phyloP scores from a whole-genome alignment of 495 filamentous ascomycete species.

The Cercophora scortea region DNA sequence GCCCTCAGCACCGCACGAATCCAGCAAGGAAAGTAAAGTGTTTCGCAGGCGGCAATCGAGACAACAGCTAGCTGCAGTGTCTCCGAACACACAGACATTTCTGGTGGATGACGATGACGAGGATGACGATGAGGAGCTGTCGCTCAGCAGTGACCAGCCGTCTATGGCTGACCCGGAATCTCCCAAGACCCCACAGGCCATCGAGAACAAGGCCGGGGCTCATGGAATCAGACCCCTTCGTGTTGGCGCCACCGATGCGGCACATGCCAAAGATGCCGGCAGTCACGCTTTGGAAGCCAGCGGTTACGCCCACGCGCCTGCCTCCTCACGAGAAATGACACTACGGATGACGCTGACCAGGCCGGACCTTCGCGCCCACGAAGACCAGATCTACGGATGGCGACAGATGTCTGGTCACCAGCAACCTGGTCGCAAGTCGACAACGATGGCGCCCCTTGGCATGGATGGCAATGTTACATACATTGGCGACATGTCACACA shows the following conservation, averaged over 20 bases:
- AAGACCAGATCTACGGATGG: slow-evolving; percentile 55
- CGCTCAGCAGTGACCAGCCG: slow-evolving; percentile 39
- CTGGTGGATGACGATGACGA: slow-evolving; percentile 44
- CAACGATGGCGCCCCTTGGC: slow-evolving; percentile 7
- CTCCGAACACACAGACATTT: slow-evolving; percentile 38
- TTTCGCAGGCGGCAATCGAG: slow-evolving; percentile 18
- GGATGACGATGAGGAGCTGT: slow-evolving; percentile 31
- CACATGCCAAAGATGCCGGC: slow-evolving; percentile 8
- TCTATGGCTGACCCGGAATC: slow-evolving; percentile 47
- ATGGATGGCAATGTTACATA: slow-evolving; percentile 9
- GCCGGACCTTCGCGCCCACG: slow-evolving; percentile 70
- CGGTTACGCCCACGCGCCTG: slow-evolving; percentile 45
- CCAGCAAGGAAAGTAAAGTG: neutral
- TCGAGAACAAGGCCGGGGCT: slow-evolving; percentile 21
- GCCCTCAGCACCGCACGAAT: slow-evolving; percentile 15
- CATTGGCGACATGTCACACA: slow-evolving; percentile 10
- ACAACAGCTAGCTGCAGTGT: slow-evolving; percentile 21
- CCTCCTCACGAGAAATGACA: slow-evolving; percentile 79
- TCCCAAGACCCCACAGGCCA: slow-evolving; percentile 43
- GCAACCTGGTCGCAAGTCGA: slow-evolving; percentile 23
- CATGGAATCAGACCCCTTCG: slow-evolving; percentile 25
- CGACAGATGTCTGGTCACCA: slow-evolving; percentile 31
- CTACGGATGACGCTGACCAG: slow-evolving; percentile 89
- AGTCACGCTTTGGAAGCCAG: slow-evolving; percentile 24
- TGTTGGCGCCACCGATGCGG: slow-evolving; percentile 7